Conservation (phyloP, 805 yeast species). For the Suhomyces sp. region DNA sequence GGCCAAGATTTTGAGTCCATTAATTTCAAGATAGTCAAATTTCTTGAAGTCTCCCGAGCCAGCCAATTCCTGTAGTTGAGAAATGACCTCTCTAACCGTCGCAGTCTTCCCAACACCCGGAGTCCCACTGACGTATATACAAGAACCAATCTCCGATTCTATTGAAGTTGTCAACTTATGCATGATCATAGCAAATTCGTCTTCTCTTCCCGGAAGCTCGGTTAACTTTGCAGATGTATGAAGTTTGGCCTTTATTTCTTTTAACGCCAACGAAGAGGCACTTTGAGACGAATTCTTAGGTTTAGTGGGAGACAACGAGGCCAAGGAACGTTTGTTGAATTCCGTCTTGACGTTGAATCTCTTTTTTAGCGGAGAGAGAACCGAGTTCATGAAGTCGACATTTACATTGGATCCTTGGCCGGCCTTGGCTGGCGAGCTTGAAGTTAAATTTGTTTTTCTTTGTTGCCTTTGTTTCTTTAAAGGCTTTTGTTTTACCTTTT, state of each 20-base stretch:
- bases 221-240: conserved; percentile 46
- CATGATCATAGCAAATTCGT: conserved; percentile 72
- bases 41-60: conserved; percentile 26
- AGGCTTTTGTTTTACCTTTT: too few relatives aligned
- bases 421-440: too few relatives aligned
- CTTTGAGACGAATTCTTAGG: not conserved
- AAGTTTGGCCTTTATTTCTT: conserved; percentile 40
- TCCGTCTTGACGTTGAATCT: conserved; percentile 26
- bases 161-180: conserved; percentile 70
- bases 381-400: too few relatives aligned
- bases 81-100: conserved; percentile 82
- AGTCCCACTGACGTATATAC: conserved; percentile 90
- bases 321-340: conserved; percentile 16
- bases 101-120: conserved; percentile 99
- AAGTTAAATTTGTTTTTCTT: too few relatives aligned
- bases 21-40: conserved; percentile 82
- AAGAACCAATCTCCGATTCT: conserved; percentile 68
- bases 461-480: too few relatives aligned
- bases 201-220: conserved; percentile 81
- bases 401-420: too few relatives aligned
- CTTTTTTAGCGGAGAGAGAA: conserved; percentile 20
- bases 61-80: conserved; percentile 51
- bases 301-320: conserved; percentile 19
- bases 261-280: conserved; percentile 31
- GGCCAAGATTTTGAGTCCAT: conserved; percentile 80